Evolutionary conservation across 495 filamentous ascomycete genomes (phyloP).

Genomic region (Hypoxylon perforatum): DNA sequence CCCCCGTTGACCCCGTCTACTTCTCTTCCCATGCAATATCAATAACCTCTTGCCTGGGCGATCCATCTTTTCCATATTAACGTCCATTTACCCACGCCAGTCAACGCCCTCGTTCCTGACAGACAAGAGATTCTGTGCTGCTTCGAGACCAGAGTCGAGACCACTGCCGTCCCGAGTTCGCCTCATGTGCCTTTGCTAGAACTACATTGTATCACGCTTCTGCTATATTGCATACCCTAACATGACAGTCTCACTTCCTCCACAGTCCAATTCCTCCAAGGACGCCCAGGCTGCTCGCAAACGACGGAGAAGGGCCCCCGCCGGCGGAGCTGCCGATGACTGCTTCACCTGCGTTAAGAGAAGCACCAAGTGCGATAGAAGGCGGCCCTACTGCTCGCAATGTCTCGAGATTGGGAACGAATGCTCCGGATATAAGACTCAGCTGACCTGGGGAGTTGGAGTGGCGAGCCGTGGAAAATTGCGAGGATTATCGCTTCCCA

Average conservation of each 20-base stretch:
- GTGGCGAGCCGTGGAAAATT: slow-evolving; percentile 97
- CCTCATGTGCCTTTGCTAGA: slow-evolving; percentile 47
- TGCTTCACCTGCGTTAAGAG: slow-evolving; percentile 93
- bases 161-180: slow-evolving; percentile 35
- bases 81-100: slow-evolving; percentile 59
- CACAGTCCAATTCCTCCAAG: slow-evolving; percentile 50
- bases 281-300: slow-evolving; percentile 70
- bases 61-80: slow-evolving; percentile 58
- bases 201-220: slow-evolving; percentile 36
- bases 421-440: slow-evolving; percentile 97
- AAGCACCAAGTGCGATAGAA: slow-evolving; percentile 86
- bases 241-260: slow-evolving; percentile 60
- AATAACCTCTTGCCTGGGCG: slow-evolving; percentile 47
- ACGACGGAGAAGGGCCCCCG: slow-evolving; percentile 86
- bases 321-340: slow-evolving; percentile 91
- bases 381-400: slow-evolving; percentile 93
- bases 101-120: slow-evolving; percentile 47
- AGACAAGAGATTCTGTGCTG: slow-evolving; percentile 52
- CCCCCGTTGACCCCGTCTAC: slow-evolving; percentile 32
- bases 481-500: slow-evolving; percentile 85
- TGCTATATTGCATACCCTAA: slow-evolving; percentile 41
- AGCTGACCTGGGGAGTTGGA: slow-evolving; percentile 96
- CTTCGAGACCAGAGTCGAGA: slow-evolving; percentile 48
- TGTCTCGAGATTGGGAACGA: slow-evolving; percentile 92
- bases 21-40: slow-evolving; percentile 49